A percentile compares a stretch with the other conserved stretches of the same genome.
Conservation (phyloP, 75 land plant genomes). For the Picea sitchensis region DNA sequence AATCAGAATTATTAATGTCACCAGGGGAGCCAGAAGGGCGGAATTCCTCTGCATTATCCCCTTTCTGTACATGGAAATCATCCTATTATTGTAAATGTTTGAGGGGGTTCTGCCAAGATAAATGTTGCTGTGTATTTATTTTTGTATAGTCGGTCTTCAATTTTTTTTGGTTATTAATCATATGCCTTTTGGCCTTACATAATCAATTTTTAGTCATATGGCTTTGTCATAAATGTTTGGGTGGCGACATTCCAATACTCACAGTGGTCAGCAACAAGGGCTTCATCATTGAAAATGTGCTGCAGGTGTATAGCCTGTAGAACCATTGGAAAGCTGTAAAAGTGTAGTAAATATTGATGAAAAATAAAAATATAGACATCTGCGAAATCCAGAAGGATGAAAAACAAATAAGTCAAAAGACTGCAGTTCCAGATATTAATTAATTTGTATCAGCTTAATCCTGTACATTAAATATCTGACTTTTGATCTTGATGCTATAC, state of each 20-base stretch:
- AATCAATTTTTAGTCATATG: neutral
- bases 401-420: too few species aligned
- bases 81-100: neutral
- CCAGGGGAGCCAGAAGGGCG: neutral
- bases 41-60: neutral
- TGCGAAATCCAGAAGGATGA: too few species aligned
- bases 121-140: neutral
- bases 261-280: neutral
- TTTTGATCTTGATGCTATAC: too few species aligned
- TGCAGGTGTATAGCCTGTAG: neutral
- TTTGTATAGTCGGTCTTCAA: too few species aligned
- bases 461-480: too few species aligned
- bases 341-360: neutral
- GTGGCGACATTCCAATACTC: neutral
- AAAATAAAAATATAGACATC: neutral
- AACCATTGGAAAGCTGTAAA: neutral
- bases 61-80: neutral
- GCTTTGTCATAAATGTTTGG: neutral
- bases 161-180: neutral
- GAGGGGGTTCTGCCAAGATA: neutral
- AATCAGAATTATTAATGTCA: slow-evolving; percentile 1
- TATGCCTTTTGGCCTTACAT: neutral
- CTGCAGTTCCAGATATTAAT: too few species aligned
- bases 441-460: too few species aligned
- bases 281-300: neutral